Evolutionary conservation across 139 green algal species (phyloP).

Genomic region (Medakamo hakoo): DNA sequence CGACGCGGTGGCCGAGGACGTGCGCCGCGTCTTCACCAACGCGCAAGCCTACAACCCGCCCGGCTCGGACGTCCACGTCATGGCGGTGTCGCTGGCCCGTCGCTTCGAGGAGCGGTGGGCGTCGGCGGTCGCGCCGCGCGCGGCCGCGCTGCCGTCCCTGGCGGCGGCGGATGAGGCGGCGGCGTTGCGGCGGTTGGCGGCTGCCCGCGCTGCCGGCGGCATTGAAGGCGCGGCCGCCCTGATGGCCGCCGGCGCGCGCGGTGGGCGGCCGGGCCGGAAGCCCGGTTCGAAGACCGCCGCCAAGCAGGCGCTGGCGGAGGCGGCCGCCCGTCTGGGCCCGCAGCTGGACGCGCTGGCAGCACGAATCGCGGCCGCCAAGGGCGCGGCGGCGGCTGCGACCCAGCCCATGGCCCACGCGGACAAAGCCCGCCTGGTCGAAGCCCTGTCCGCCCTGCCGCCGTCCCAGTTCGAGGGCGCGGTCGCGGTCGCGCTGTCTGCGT

Average conservation of each 20-base stretch:
- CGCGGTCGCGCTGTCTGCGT: conserved; percentile 16
- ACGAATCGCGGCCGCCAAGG: conserved; percentile 20
- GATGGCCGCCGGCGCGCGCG: conserved; percentile 1
- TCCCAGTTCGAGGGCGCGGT: conserved; percentile 33
- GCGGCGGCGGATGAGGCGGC: conserved; percentile 8
- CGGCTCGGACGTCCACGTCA: conserved; percentile 60
- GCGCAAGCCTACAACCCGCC: conserved; percentile 64
- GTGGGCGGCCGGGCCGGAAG: conserved; percentile 3
- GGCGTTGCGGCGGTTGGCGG: conserved; percentile 4
- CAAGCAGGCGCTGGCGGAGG: conserved; percentile 8
- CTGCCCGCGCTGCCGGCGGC: too few relatives aligned
- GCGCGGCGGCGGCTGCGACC: conserved; percentile 25
- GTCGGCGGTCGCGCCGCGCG: conserved; percentile 13
- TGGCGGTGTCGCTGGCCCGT: conserved; percentile 35
- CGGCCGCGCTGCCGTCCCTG: conserved; percentile 24
- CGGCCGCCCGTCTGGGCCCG: neutral
- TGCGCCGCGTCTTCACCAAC: conserved; percentile 64
- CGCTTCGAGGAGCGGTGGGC: conserved; percentile 47
- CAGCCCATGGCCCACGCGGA: conserved; percentile 16
- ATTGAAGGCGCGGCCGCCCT: conserved; percentile 7
- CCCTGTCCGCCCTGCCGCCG: conserved; percentile 15
- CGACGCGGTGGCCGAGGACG: conserved; percentile 22
- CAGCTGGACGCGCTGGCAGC: conserved; percentile 26
- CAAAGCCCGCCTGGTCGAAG: conserved; percentile 19
- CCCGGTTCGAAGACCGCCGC: neutral